Percentiles rank a stretch among this genome's conserved stretches.
Conservation (phyloP, 2,329 filamentous ascomycete genomes). For the Aspergillus vadensis region DNA sequence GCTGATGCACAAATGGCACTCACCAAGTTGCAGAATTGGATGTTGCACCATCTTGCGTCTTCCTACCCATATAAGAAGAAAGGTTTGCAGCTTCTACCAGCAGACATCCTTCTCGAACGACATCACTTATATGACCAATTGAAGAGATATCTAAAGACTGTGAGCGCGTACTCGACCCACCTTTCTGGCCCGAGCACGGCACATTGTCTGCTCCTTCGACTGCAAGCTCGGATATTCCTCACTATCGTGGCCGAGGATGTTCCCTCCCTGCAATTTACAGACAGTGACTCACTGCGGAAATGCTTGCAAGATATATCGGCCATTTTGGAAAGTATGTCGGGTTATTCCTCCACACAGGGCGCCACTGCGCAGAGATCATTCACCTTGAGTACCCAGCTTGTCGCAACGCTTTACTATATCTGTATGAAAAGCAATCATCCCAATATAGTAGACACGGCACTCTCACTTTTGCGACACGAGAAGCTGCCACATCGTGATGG, state of each 20-base stretch:
- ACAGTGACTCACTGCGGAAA: background rate
- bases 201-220: background rate
- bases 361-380: constrained; percentile 12
- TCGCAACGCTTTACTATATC: constrained; percentile 28
- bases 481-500: constrained; percentile 23
- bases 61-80: constrained; percentile 9
- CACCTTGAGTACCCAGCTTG: constrained; percentile 26
- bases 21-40: constrained; percentile 27
- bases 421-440: constrained; percentile 23
- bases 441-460: constrained; percentile 13
- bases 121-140: background rate
- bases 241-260: background rate
- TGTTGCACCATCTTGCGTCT: constrained; percentile 21
- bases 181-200: background rate
- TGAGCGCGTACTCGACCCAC: background rate
- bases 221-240: background rate
- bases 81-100: constrained; percentile 12
- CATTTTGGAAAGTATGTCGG: constrained; percentile 1
- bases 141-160: background rate
- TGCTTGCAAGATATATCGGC: background rate
- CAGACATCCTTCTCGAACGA: constrained; percentile 12
- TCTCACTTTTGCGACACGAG: constrained; percentile 22
- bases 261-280: no score
- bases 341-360: background rate
- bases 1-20: background rate